phyloP scores from a whole-genome alignment of 768 basidiomycete species.

The Macrolepiota fuliginosa region DNA sequence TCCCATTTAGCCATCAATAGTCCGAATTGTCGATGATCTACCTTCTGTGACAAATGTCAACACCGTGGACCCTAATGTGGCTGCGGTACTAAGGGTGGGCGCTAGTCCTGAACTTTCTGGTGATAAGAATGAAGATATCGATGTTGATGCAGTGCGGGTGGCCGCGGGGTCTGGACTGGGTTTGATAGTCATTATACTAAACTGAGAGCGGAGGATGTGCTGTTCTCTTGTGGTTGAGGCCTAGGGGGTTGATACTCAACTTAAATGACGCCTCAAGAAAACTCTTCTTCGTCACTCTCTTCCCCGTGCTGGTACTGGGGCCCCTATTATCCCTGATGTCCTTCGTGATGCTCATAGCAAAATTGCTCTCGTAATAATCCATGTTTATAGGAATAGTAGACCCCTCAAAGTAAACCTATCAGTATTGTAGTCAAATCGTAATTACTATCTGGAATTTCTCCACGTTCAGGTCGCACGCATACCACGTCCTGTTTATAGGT shows the following conservation, averaged over 20 bases:
- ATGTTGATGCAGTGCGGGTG: slow-evolving; percentile 36
- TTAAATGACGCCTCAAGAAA: no score
- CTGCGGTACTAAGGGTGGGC: slow-evolving; percentile 35
- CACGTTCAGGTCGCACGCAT: not conserved
- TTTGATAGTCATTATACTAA: slow-evolving; percentile 73
- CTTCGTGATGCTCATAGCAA: no score
- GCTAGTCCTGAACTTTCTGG: slow-evolving; percentile 17
- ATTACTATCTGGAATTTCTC: not conserved
- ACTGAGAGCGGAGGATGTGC: slow-evolving; percentile 54
- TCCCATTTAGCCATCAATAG: slow-evolving; percentile 77
- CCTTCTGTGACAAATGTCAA: slow-evolving; percentile 73
- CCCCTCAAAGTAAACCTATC: not conserved
- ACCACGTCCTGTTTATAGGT: not conserved
- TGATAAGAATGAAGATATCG: slow-evolving; percentile 18
- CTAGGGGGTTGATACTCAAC: no score
- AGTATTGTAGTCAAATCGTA: not conserved
- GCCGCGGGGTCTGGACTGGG: slow-evolving; percentile 51
- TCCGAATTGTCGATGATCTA: slow-evolving; percentile 57
- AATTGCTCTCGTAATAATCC: no score
- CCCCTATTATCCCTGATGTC: no score
- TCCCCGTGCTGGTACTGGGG: no score
- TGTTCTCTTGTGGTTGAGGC: slow-evolving; percentile 30
- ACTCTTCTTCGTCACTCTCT: no score
- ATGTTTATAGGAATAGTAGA: no score
- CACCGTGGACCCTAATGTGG: slow-evolving; percentile 45